Percentiles rank a stretch among this genome's conserved stretches.
phyloP scores from a whole-genome alignment of 139 green algal genomes.

The Chlamydomonas sp. region DNA sequence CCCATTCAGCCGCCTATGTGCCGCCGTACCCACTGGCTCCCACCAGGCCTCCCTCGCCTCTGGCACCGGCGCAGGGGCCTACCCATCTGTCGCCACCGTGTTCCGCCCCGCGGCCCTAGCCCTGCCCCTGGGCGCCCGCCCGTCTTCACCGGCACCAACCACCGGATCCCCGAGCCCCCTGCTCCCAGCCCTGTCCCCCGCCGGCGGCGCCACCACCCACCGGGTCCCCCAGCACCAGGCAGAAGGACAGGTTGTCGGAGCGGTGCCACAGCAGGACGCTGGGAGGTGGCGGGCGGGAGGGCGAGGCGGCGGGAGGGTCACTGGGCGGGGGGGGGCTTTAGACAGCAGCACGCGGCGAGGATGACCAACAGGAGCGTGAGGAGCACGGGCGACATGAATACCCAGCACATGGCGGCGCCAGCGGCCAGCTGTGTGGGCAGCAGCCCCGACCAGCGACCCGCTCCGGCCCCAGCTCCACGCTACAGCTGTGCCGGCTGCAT shows the following conservation, averaged over 20 bases:
- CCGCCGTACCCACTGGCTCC: too few relatives aligned
- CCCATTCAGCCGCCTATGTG: too few relatives aligned
- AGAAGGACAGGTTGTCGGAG: constrained; percentile 81
- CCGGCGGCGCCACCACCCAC: not conserved
- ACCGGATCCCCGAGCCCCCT: not conserved
- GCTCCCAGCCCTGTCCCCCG: not conserved
- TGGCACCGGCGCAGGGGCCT: too few relatives aligned
- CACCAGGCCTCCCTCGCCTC: too few relatives aligned
- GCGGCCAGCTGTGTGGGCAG: too few relatives aligned
- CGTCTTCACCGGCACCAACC: not conserved
- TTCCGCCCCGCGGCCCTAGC: too few relatives aligned
- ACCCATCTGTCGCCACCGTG: too few relatives aligned
- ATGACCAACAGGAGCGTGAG: not conserved
- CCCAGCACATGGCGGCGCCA: not conserved
- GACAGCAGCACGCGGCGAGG: not conserved
- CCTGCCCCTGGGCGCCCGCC: too few relatives aligned
- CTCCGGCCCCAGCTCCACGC: too few relatives aligned
- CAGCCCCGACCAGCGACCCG: too few relatives aligned
- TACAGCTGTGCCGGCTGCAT: too few relatives aligned
- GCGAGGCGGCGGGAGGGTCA: not conserved
- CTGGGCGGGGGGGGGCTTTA: not conserved
- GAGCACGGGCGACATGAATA: not conserved
- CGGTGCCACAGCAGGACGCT: constrained; percentile 87
- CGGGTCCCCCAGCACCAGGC: constrained; percentile 73
- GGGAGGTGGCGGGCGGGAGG: not conserved